Evolutionary conservation across 1,284 basidiomycete species (phyloP), one percentile per base, ranked within the genome.

Genomic region (Moniliophthora roreri): DNA sequence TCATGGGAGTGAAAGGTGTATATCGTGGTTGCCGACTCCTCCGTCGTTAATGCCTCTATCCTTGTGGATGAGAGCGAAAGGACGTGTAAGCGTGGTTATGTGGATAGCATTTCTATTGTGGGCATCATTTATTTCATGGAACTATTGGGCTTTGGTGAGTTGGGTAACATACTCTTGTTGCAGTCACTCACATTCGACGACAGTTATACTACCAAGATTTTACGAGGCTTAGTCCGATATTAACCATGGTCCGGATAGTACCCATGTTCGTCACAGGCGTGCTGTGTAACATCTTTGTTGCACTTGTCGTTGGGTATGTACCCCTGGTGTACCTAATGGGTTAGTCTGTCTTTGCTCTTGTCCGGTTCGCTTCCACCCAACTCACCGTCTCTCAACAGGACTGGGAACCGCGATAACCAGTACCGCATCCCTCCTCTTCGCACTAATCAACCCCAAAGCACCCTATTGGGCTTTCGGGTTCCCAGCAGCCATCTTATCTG

Each of bases 381-480:
- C 13, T 2, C 46, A 45, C 38, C 11, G 21, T 4, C 50, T 21
- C 38, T 41, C 50, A 41, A 20, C 53, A 82, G 83, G 71, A 1
- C 52, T 70, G n/a, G 87, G 87, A 21, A 85, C 85, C 2, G 56
- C 81, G 7, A 66, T 82, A n/a, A 90, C 91, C 0, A 76, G 77
- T 0, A 59, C 76, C 10, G 86, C 88, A 0, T 82, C 81, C 53
- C 69, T 93, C 26, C 73, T 94, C 4, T 89, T 93, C 58, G 89
- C 90, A 0, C 63, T 91, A 7, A 84, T 93, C 54, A 63, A 80
- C 15, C 78, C 84, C 0, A 56, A 71, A 1, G 76, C 76, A 2
- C 68, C 82, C 1, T 95, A 89, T 66, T 94, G 91, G 91, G 82
- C 82, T 1, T 88, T 81, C 54, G 86, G 85, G 13, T 94, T 96